phyloP scores from a whole-genome alignment of 345 rosid genomes.

The Rubroshorea leprosula region DNA sequence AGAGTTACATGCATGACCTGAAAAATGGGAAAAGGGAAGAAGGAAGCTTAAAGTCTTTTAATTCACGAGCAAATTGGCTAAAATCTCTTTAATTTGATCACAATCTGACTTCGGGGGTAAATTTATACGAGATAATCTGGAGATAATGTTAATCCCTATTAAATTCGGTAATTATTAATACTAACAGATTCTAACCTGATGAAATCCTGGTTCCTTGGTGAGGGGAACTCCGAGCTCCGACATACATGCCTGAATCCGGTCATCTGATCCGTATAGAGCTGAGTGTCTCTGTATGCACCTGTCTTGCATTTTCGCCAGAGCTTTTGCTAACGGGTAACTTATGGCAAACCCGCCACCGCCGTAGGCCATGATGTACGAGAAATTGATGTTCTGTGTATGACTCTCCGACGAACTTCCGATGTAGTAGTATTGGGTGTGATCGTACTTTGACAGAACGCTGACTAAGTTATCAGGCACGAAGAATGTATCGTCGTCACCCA shows the following conservation, averaged over 20 bases:
- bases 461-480: constrained; percentile 60
- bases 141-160: too few species aligned
- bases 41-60: too few species aligned
- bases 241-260: constrained; percentile 84
- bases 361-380: constrained; percentile 70
- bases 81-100: too few species aligned
- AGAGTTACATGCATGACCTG: too few species aligned
- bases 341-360: constrained; percentile 95
- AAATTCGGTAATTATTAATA: neutral
- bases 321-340: constrained; percentile 61
- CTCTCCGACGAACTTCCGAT: constrained; percentile 73
- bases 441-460: constrained; percentile 56
- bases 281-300: constrained; percentile 58
- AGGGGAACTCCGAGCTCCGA: constrained; percentile 87
- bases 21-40: too few species aligned
- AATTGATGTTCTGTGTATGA: constrained; percentile 62
- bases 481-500: constrained; percentile 88
- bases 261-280: constrained; percentile 64
- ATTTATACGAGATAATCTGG: too few species aligned
- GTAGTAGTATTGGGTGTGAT: constrained; percentile 59
- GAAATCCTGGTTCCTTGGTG: constrained; percentile 65
- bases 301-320: constrained; percentile 58
- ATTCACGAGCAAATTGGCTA: too few species aligned
- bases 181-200: constrained; percentile 53
- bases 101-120: too few species aligned